These are phyloP conservation scores for Ilyonectria mors-panacis DNA, from an alignment of 2,329 filamentous ascomycete genomes.

Conservation along the genomic window DNA sequence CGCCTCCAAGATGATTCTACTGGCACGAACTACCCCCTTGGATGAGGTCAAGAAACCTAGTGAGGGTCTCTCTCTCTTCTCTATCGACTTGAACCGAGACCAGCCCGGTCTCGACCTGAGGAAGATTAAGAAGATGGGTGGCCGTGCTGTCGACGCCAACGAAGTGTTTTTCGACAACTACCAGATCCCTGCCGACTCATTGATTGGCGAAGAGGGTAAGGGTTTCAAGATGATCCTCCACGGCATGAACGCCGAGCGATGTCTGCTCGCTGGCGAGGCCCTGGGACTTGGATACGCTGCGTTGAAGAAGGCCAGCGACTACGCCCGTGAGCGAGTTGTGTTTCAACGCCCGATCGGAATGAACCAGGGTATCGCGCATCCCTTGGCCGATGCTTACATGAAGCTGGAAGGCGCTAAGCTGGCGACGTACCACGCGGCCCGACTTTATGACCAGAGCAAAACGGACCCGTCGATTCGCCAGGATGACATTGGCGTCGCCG, in stretches of 20 bases:
- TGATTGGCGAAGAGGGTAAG: slow-evolving; percentile 81
- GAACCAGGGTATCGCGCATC: slow-evolving; percentile 77
- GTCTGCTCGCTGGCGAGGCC: slow-evolving; percentile 83
- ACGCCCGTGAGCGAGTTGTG: slow-evolving; percentile 76
- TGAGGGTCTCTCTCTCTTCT: slow-evolving; percentile 86
- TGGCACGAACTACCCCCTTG: slow-evolving; percentile 81
- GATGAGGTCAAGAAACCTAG: slow-evolving; percentile 78
- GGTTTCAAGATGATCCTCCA: slow-evolving; percentile 86
- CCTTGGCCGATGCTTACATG: slow-evolving; percentile 76
- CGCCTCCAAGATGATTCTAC: slow-evolving; percentile 85
- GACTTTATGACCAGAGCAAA: slow-evolving; percentile 70
- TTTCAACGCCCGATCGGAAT: slow-evolving; percentile 76
- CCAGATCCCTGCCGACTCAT: slow-evolving; percentile 71
- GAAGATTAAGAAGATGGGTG: slow-evolving; percentile 88
- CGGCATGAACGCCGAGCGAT: slow-evolving; percentile 85
- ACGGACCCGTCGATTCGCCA: slow-evolving; percentile 66
- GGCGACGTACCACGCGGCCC: slow-evolving; percentile 75
- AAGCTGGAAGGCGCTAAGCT: slow-evolving; percentile 75
- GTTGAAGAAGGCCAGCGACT: slow-evolving; percentile 72
- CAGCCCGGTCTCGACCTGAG: slow-evolving; percentile 75
- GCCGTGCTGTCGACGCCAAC: slow-evolving; percentile 85
- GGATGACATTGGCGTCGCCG: slow-evolving; percentile 73
- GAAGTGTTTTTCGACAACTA: slow-evolving; percentile 92
- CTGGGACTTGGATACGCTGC: slow-evolving; percentile 85
- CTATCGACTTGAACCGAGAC: slow-evolving; percentile 78